Conservation (phyloP, 805 yeast genomes). For the Yarrowia divulgata region DNA sequence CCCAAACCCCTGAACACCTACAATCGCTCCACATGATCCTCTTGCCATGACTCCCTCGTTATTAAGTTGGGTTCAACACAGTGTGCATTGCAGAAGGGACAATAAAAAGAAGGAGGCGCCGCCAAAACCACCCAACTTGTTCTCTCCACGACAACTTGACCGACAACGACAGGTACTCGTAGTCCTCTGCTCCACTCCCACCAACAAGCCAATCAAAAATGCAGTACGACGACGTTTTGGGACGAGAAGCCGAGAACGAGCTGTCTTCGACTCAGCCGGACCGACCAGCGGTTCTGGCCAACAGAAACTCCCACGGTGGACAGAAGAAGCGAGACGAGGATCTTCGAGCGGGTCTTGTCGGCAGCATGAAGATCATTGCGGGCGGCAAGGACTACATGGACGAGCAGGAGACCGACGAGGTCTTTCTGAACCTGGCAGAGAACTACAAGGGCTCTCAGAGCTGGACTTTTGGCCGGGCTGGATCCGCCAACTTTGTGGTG, state of each 20-base stretch:
- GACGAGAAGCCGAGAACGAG: conserved; percentile 35
- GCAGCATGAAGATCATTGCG: conserved; percentile 25
- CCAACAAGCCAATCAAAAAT: conserved; percentile 1
- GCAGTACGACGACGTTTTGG: conserved; percentile 37
- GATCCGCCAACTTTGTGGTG: conserved; percentile 10
- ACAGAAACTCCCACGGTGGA: conserved; percentile 12
- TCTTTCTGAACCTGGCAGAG: conserved; percentile 1
- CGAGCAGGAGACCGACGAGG: conserved; percentile 5
- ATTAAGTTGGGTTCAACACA: conserved; percentile 5
- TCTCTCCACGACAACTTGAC: conserved; percentile 24
- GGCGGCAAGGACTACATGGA: conserved; percentile 22
- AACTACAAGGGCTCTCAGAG: conserved; percentile 23
- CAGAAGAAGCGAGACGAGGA: conserved; percentile 23
- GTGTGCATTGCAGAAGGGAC: conserved; percentile 18
- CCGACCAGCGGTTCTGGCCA: conserved; percentile 21
- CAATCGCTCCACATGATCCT: neutral
- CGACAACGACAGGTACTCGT: neutral
- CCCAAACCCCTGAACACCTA: neutral
- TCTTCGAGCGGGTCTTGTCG: conserved; percentile 7
- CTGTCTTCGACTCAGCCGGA: conserved; percentile 32
- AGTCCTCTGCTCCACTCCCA: neutral
- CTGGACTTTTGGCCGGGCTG: conserved; percentile 38
- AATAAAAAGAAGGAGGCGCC: conserved; percentile 19
- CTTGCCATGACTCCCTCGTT: neutral
- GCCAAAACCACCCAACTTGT: conserved; percentile 15